Evolutionary conservation across 2,329 filamentous ascomycete genomes (phyloP), one percentile per base, ranked within the genome.

Genomic region (Fusarium haematococcum): DNA sequence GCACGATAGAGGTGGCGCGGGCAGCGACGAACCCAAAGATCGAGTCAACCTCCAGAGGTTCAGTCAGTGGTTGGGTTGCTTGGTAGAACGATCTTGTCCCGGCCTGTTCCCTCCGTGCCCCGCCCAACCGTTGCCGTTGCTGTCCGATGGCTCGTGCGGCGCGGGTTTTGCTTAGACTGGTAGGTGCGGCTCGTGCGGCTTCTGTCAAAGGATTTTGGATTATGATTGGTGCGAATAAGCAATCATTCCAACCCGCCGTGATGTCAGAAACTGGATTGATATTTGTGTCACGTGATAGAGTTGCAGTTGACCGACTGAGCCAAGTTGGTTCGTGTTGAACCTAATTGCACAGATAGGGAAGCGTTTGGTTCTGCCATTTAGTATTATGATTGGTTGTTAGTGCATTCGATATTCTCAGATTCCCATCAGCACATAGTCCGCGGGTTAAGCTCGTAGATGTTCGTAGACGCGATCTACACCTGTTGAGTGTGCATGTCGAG

Each of bases 141-240:
- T 58, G 45, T 60, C 54, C 23, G 45, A 33, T 61, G 65, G 69
- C 65, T 75, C 69, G 72, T 73, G 71, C 65, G 60, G 50, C 48
- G 25, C 18, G 20, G 43, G 50, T 30, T 52, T 32, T 52, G 27
- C 48, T 30, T 30, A 52, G 45, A 20, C 11, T 69, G 52, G 27
- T 56, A 48, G 57, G 65, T 68, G 62, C 70, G 73, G 71, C 68
- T 65, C 63, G 63, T 74, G 76, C 72, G 75, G 67, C 64, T 69
- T 64, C 68, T 70, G 72, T 66, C 66, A 70, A 52, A 52, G 50
- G 52, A 16, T 33, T n/a, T 37, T 54, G 37, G 35, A 32, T 32
- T 61, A 27, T 78, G 76, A 78, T 78, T 78, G 76, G 76, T 61
- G 50, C 20, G 39, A 68, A 62, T 59, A 37, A 48, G 48, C 60